Evolutionary conservation across 2,329 filamentous ascomycete species (phyloP), one percentile per base, ranked within the genome.

Genomic region (Rhynchosporium graminicola): DNA sequence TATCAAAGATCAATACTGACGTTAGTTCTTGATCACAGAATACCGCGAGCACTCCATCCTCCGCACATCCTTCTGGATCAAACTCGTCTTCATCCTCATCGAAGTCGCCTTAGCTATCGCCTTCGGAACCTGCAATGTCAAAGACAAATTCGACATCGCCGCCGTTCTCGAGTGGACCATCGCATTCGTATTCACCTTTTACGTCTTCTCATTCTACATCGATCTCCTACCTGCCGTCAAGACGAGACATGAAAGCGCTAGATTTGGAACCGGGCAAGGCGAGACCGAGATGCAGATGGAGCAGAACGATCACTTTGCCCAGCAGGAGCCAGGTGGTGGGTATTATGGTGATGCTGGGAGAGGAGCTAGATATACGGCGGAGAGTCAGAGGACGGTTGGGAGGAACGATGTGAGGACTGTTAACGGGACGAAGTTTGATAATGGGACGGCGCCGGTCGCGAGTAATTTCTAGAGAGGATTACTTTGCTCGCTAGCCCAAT

Each of bases 151-250:
- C 70, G 88, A 95, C 75, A 76, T 79, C 1, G 91, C 88, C 45
- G 95, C 92, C 5, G 78, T 96, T 58, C 76, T 97, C 38, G 94
- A 98, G 78, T 88, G 85, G 85, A 74, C 85, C 64, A 86, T 97
- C 67, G 85, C 92, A 38, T 87, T 96, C 72, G 81, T 97, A 73
- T 97, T 93, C 78, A 91, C 90, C 59, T 89, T 93, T 73, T 98
- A 97, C 78, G 82, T 96, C 65, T 83, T 94, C 66, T 92, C 89
- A 65, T 98, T 96, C 80, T 83, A 89, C 72, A 82, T 97, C 74
- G 94, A 99, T 77, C 85, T 99, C 56, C 82, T 90, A 67, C 95
- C 95, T 0, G 91, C 91, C 10, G 65, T 72, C 0, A 60, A 63
- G 15, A 70, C 65, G 1, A 70, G 68, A 51, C 52, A 67, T 9